These are phyloP conservation scores for Nicotiana attenuata DNA, from an alignment of 257 asterid species.

Conservation along the genomic window DNA sequence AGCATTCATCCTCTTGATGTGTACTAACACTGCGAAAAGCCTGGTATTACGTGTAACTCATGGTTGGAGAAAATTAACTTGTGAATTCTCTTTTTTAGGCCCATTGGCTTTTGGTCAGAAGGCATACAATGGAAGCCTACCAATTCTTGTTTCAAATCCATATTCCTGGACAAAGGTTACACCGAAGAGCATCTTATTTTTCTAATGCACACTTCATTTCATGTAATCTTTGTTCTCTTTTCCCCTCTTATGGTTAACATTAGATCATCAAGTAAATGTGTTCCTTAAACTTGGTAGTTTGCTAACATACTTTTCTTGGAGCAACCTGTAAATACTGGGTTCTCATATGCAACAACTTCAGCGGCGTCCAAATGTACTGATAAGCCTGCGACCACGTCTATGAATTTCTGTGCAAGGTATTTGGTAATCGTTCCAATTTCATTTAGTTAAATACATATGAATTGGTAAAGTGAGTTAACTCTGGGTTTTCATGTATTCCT, in stretches of 20 bases:
- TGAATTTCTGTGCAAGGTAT: conserved; percentile 22
- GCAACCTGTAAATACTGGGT: conserved; percentile 25
- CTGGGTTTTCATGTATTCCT: background rate
- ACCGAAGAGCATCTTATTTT: background rate
- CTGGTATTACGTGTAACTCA: background rate
- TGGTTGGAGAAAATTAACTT: background rate
- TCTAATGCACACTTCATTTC: background rate
- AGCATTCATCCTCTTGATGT: no score
- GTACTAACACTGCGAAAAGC: background rate
- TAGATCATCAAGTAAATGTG: background rate
- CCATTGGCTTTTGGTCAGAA: conserved; percentile 37
- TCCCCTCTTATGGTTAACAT: no score
- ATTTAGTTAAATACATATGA: background rate
- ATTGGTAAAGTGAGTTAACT: background rate
- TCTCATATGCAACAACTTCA: conserved; percentile 22
- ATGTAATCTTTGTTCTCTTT: no score
- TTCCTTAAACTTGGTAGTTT: conserved; percentile 7
- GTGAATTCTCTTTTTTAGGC: conserved; percentile 24
- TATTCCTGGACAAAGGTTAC: conserved; percentile 68
- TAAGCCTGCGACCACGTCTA: conserved; percentile 11
- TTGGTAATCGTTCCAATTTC: background rate
- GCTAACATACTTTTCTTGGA: conserved; percentile 29
- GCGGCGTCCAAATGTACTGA: conserved; percentile 13
- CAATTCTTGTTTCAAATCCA: conserved; percentile 35
- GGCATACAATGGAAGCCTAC: conserved; percentile 39